Percentiles rank a stretch among this genome's conserved stretches.
Evolutionary conservation across 306 rosid species (phyloP).

Genomic region (Cotoneaster glaucophyllus): DNA sequence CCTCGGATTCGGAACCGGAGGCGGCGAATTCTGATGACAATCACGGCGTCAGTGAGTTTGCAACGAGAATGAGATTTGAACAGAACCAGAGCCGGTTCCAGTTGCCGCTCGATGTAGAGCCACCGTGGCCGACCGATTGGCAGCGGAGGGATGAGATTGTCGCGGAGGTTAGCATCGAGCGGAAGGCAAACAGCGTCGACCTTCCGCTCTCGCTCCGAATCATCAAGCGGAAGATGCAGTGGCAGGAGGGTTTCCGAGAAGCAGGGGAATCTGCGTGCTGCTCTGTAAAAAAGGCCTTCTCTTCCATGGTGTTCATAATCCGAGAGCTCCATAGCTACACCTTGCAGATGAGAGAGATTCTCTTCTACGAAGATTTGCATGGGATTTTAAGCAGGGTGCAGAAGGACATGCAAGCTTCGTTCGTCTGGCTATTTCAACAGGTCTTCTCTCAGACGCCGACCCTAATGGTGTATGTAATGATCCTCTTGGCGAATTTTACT

Average conservation of each 20-base stretch:
- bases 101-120: slow-evolving; percentile 22
- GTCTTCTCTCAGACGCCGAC: slow-evolving; percentile 91
- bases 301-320: slow-evolving; percentile 85
- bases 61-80: neutral
- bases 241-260: slow-evolving; percentile 57
- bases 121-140: slow-evolving; percentile 56
- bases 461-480: slow-evolving; percentile 85
- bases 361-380: slow-evolving; percentile 67
- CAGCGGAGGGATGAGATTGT: slow-evolving; percentile 35
- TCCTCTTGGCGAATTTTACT: slow-evolving; percentile 74
- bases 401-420: slow-evolving; percentile 82
- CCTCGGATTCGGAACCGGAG: slow-evolving; percentile 22
- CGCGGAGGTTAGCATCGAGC: slow-evolving; percentile 50
- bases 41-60: neutral
- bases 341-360: slow-evolving; percentile 66
- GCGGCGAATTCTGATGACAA: neutral
- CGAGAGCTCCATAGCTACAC: slow-evolving; percentile 77
- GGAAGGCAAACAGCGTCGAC: slow-evolving; percentile 80
- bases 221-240: slow-evolving; percentile 68
- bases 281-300: slow-evolving; percentile 75
- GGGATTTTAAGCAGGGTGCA: slow-evolving; percentile 67
- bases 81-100: neutral
- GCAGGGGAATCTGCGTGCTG: slow-evolving; percentile 63
- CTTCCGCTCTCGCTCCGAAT: slow-evolving; percentile 81
- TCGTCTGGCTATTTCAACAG: slow-evolving; percentile 91